Evolutionary conservation across 2,329 filamentous ascomycete species (phyloP).

Genomic region (Amauroascus niger): DNA sequence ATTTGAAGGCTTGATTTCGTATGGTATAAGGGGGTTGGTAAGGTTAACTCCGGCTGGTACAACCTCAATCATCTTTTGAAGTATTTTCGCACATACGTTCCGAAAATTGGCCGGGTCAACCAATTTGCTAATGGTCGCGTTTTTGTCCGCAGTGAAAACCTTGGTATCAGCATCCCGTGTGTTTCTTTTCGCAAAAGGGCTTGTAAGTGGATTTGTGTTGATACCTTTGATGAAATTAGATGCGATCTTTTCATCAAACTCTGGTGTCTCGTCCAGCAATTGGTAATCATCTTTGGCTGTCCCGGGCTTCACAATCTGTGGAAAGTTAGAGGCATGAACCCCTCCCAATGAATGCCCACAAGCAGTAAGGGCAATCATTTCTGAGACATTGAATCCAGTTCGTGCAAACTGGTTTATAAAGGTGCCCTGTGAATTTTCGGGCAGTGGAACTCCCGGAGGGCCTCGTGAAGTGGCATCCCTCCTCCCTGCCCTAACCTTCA

Average conservation of each 20-base stretch:
- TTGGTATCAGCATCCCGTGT: slow-evolving; percentile 14
- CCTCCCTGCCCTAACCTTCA: slow-evolving; percentile 11
- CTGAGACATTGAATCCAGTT: slow-evolving; percentile 11
- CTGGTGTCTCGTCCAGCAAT: slow-evolving; percentile 8
- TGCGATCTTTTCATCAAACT: slow-evolving; percentile 14
- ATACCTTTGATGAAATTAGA: slow-evolving; percentile 9
- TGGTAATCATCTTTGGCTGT: slow-evolving; percentile 11
- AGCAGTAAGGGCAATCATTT: slow-evolving; percentile 14
- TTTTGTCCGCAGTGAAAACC: slow-evolving; percentile 12
- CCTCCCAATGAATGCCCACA: slow-evolving; percentile 15
- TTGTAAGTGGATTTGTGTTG: slow-evolving; percentile 8
- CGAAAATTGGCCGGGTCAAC: slow-evolving; percentile 7
- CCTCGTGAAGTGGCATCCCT: slow-evolving; percentile 12
- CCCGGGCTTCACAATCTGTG: slow-evolving; percentile 9
- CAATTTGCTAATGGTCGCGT: slow-evolving; percentile 12
- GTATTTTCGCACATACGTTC: slow-evolving; percentile 8
- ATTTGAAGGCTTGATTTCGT: slow-evolving; percentile 12
- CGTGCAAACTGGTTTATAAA: slow-evolving; percentile 16
- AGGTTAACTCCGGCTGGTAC: slow-evolving; percentile 11
- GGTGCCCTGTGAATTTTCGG: slow-evolving; percentile 14
- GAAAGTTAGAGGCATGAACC: slow-evolving; percentile 13
- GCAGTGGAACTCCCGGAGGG: slow-evolving; percentile 11
- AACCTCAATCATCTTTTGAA: slow-evolving; percentile 16
- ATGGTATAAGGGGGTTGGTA: slow-evolving; percentile 12
- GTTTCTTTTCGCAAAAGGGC: slow-evolving; percentile 7